These are phyloP conservation scores for Cladophialophora bantiana DNA, from an alignment of 2,329 filamentous ascomycete genomes.

Conservation along the genomic window DNA sequence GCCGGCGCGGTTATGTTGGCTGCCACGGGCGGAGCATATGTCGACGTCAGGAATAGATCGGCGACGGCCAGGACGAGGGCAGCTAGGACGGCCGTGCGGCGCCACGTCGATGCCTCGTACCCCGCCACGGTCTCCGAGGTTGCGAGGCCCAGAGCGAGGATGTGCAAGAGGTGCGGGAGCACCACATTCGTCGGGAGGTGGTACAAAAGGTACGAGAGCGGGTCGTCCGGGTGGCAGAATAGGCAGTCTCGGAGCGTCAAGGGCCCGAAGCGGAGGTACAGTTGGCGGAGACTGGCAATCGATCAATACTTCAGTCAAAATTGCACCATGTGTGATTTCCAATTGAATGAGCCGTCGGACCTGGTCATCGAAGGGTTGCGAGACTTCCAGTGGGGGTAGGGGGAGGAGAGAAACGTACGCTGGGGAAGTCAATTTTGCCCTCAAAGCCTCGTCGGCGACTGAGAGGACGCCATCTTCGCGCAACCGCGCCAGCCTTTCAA, in stretches of 20 bases:
- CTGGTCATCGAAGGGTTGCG: too few species aligned
- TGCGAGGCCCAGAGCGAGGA: conserved; percentile 72
- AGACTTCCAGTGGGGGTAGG: too few species aligned
- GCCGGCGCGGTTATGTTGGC: conserved; percentile 46
- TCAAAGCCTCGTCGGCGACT: conserved; percentile 68
- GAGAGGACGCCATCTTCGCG: conserved; percentile 54
- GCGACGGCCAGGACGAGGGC: conserved; percentile 63
- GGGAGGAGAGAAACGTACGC: conserved; percentile 62
- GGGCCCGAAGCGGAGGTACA: conserved; percentile 86
- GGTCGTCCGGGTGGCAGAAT: conserved; percentile 80
- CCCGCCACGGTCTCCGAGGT: conserved; percentile 75
- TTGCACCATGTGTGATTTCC: too few species aligned
- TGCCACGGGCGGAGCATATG: conserved; percentile 63
- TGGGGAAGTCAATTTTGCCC: conserved; percentile 71
- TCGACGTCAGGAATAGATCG: conserved; percentile 71
- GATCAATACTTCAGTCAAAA: not conserved
- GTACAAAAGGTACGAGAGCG: conserved; percentile 78
- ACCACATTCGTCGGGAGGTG: conserved; percentile 73
- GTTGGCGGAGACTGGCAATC: conserved; percentile 54
- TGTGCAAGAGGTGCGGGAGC: conserved; percentile 80
- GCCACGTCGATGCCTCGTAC: conserved; percentile 49
- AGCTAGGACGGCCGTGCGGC: conserved; percentile 69
- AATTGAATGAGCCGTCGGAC: too few species aligned
- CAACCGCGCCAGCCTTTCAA: conserved; percentile 69
- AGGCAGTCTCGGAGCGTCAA: conserved; percentile 74